Percentiles rank a stretch among this genome's conserved stretches.
Conservation (phyloP, 78 protist species). For the Goniomonas avonlea region DNA sequence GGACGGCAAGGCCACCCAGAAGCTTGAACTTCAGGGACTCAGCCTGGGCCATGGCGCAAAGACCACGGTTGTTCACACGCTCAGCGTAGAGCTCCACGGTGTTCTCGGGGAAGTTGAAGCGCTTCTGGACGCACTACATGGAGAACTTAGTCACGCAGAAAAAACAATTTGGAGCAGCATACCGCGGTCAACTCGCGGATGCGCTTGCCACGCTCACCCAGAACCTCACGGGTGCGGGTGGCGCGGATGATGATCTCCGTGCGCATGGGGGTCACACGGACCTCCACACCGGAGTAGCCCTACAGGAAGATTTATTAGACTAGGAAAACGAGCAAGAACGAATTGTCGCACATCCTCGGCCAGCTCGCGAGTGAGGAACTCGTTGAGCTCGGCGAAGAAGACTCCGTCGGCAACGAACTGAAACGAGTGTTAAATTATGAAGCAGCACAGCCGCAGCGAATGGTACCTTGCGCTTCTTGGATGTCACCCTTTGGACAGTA, state of each 20-base stretch:
- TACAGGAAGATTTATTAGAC: background rate
- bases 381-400: constrained; percentile 98
- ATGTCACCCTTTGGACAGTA: no score
- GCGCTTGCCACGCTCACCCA: constrained; percentile 93
- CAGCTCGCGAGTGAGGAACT: constrained; percentile 89
- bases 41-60: constrained; percentile 97
- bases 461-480: no score
- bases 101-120: constrained; percentile 88
- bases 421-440: no score
- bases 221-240: constrained; percentile 85
- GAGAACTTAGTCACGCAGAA: no score
- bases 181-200: constrained; percentile 93
- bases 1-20: constrained; percentile 90
- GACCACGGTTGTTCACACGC: constrained; percentile 90
- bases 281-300: constrained; percentile 88
- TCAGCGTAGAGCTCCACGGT: constrained; percentile 34
- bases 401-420: constrained; percentile 98
- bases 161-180: no score
- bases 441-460: no score
- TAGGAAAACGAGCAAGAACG: background rate
- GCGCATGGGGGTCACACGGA: constrained; percentile 83
- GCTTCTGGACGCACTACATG: constrained; percentile 97
- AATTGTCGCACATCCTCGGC: constrained; percentile 88
- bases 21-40: constrained; percentile 96
- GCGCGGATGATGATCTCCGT: constrained; percentile 98